A percentile compares a stretch with the other conserved stretches of the same genome.
Conservation (phyloP, 2,329 filamentous ascomycete species). For the Acarospora socialis region DNA sequence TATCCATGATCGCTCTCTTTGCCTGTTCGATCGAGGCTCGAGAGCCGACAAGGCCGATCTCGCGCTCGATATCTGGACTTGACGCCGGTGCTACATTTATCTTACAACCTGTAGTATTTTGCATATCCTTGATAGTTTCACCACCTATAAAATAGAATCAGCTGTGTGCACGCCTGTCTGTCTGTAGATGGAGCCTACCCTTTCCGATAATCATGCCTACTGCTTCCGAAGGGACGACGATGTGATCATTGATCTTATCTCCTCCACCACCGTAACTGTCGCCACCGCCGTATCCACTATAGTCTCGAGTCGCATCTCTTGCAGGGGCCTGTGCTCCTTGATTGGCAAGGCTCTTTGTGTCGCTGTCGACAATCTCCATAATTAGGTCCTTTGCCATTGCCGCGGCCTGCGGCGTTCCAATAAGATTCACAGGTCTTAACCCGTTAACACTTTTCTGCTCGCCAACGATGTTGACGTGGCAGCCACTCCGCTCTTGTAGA, state of each 20-base stretch:
- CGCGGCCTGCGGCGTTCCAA: slow-evolving; percentile 61
- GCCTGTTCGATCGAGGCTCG: slow-evolving; percentile 65
- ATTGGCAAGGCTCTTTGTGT: slow-evolving; percentile 43
- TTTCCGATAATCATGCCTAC: slow-evolving; percentile 97
- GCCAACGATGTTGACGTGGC: slow-evolving; percentile 87
- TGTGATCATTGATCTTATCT: slow-evolving; percentile 61
- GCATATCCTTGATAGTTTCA: slow-evolving; percentile 90
- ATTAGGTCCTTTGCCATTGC: slow-evolving; percentile 73
- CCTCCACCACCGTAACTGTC: slow-evolving; percentile 1
- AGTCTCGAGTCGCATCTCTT: slow-evolving; percentile 16
- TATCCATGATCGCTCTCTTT: slow-evolving; percentile 76
- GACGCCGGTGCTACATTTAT: slow-evolving; percentile 82
- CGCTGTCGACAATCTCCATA: slow-evolving; percentile 87
- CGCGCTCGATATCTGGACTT: slow-evolving; percentile 64
- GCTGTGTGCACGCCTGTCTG: slow-evolving; percentile 1
- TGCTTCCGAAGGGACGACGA: slow-evolving; percentile 76
- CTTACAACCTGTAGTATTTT: slow-evolving; percentile 75
- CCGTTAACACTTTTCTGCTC: slow-evolving; percentile 89
- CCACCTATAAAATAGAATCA: slow-evolving; percentile 38
- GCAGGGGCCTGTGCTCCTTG: slow-evolving; percentile 23
- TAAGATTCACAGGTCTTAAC: slow-evolving; percentile 76
- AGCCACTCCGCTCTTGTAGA: slow-evolving; percentile 80
- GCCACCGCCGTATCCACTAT: slow-evolving; percentile 16
- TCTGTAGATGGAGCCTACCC: slow-evolving; percentile 27
- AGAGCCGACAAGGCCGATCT: slow-evolving; percentile 72